Base-by-base conservation (phyloP, 208 protist species). In the Angomonas desouzai region DNA sequence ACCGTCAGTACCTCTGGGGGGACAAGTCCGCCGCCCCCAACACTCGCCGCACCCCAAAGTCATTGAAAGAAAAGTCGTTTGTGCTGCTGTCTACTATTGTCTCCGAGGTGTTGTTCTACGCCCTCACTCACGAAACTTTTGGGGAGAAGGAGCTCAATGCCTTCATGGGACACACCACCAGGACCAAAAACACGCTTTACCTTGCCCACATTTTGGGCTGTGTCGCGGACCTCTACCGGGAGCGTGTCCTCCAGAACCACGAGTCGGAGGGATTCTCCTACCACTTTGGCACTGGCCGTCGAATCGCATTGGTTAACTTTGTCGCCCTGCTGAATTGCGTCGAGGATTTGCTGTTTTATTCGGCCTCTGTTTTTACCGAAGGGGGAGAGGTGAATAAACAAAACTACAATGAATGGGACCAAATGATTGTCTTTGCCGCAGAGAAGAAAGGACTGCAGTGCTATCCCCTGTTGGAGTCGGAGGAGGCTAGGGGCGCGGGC, bases 291-390 rank as follows among this genome's bases (percentile, higher is more conserved):
- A 66, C 85, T 32, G 77, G 77, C 49, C 79, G 56, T 33, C 59
- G 68, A 23, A 57, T 64, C 1, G 77, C 75, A 0, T 45, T 81
- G 6, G 18, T 71, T 29, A 90, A 92, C 63, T 59, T 94, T 28
- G 74, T 72, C 28, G 56, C 69, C 51, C 80, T 91, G 30, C 34
- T 91, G 1, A 83, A 80, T 36, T 45, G 65, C 3, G 72, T 87
- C 22, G 88, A 94, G 64, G 70, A 77, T n/a, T 64, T 85, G 9
- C 56, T 94, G 48, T 94, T 94, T 60, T 92, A 90, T 69, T 74
- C 76, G 10, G 70, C 48, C 7, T 61, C 62, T 1, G 22, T 22
- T 20, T 23, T 29, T 10, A 66, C 29, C 29, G 28, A 64, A 3
- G 45, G 60, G 32, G 33, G 48, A 3, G 45, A 48, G 1, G 34